Percentiles rank a stretch among this genome's conserved stretches.
Conservation (phyloP, 2,329 filamentous ascomycete genomes). For the Endocalyx cinctus region DNA sequence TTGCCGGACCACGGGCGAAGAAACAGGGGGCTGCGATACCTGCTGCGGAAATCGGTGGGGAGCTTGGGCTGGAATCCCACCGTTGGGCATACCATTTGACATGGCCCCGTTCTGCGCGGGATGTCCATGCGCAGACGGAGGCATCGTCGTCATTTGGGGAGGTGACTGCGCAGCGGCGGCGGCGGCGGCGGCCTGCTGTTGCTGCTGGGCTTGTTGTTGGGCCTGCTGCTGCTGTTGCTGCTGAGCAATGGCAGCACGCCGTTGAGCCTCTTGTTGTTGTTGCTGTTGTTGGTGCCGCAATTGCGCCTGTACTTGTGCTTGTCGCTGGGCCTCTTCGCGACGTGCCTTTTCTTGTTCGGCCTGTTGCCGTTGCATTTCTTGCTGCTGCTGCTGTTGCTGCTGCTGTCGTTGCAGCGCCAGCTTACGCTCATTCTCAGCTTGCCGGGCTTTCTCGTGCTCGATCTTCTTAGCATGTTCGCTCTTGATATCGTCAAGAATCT, state of each 20-base stretch:
- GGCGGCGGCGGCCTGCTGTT: constrained; percentile 26
- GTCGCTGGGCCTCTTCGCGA: constrained; percentile 28
- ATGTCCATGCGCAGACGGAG: constrained; percentile 39
- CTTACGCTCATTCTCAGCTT: constrained; percentile 55
- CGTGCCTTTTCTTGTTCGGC: constrained; percentile 17
- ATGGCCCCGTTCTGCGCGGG: constrained; percentile 35
- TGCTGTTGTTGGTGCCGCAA: constrained; percentile 31
- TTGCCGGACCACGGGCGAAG: constrained; percentile 63
- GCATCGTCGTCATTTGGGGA: constrained; percentile 27
- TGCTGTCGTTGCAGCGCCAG: constrained; percentile 40
- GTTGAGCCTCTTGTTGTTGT: constrained; percentile 22
- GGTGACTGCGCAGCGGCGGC: constrained; percentile 28
- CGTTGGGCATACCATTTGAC: constrained; percentile 35
- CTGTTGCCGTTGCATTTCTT: constrained; percentile 39
- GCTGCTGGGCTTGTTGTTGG: constrained; percentile 22
- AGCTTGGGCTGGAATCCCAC: constrained; percentile 36
- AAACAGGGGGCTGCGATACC: constrained; percentile 58
- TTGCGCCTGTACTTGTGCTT: constrained; percentile 39
- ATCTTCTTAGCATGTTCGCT: constrained; percentile 71
- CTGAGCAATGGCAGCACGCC: constrained; percentile 7
- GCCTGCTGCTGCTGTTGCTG: constrained; percentile 24
- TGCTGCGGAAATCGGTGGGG: constrained; percentile 48
- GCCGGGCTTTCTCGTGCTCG: constrained; percentile 68
- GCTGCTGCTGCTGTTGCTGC: constrained; percentile 41
- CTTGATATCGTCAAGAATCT: constrained; percentile 82